A percentile compares a stretch with the other conserved stretches of the same genome.
These are phyloP conservation scores for Suhomyces pyralidae DNA, from an alignment of 805 yeast species.

Conservation along the genomic window DNA sequence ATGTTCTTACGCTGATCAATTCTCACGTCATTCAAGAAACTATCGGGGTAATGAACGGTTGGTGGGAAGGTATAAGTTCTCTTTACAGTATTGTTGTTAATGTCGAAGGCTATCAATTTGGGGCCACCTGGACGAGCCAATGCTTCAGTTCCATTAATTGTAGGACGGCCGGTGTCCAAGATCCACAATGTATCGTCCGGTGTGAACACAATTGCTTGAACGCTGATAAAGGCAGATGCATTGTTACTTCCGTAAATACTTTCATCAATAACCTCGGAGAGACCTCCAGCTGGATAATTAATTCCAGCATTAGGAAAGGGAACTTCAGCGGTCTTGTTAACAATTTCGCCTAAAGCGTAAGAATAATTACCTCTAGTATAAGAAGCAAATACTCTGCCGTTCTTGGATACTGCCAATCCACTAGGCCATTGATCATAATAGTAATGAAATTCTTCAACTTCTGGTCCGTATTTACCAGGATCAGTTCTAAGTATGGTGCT, in stretches of 20 bases:
- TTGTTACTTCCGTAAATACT: not conserved
- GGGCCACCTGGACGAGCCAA: constrained; percentile 1
- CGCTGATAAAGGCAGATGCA: not conserved
- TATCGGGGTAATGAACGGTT: not conserved
- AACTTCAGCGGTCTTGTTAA: not conserved
- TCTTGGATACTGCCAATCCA: not conserved
- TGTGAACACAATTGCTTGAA: not conserved
- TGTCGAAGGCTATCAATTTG: constrained; percentile 1
- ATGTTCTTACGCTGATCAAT: not conserved
- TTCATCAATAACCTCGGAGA: not conserved
- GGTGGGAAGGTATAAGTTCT: constrained; percentile 1
- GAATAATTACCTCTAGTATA: not conserved
- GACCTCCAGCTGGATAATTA: not conserved
- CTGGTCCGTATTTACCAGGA: not conserved
- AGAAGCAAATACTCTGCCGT: not conserved
- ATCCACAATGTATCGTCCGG: constrained; percentile 2
- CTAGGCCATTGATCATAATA: constrained; percentile 1
- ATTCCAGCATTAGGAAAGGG: not conserved
- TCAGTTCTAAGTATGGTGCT: not conserved
- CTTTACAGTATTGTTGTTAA: not conserved
- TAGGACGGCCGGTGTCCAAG: constrained; percentile 1
- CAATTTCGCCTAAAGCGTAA: not conserved
- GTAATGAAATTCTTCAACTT: constrained; percentile 1
- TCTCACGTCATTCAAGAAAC: constrained; percentile 1
- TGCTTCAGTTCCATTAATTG: constrained; percentile 1